These are phyloP conservation scores for Sporothrix globosa DNA, from an alignment of 2,329 filamentous ascomycete species.

Conservation along the genomic window DNA sequence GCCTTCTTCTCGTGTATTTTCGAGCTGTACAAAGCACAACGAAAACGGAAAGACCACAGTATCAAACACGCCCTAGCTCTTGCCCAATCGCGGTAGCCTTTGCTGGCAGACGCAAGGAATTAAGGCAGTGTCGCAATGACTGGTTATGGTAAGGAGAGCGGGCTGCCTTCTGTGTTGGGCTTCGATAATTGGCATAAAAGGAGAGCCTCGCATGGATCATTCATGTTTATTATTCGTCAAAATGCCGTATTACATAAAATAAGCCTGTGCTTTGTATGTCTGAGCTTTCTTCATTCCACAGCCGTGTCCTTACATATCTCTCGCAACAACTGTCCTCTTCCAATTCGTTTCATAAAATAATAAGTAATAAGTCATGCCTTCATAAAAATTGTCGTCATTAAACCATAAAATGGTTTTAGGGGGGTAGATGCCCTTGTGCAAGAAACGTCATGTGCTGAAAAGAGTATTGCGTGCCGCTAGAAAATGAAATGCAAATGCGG, in stretches of 20 bases:
- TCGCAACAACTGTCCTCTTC: neutral
- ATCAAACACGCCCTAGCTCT: neutral
- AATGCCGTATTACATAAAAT: neutral
- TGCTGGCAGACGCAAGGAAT: neutral
- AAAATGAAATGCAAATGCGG: neutral
- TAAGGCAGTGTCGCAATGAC: neutral
- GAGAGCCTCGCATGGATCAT: constrained; percentile 5
- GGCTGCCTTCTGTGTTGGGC: too few relatives aligned
- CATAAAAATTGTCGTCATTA: constrained; percentile 24
- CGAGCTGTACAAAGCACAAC: neutral
- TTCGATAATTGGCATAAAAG: too few relatives aligned
- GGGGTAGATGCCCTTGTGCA: neutral
- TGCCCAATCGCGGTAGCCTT: neutral
- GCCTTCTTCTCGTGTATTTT: too few relatives aligned
- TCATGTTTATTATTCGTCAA: constrained; percentile 6
- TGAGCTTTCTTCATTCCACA: neutral
- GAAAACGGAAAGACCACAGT: neutral
- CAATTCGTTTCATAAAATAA: constrained; percentile 16
- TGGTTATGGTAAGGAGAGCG: neutral
- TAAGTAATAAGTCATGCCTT: constrained; percentile 18
- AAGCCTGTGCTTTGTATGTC: neutral
- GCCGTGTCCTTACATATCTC: neutral
- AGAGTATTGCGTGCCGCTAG: neutral
- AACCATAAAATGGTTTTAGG: constrained; percentile 2
- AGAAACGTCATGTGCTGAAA: neutral